Base-by-base conservation (phyloP, 352 stramenopile genomes). In the Halophytophthora polymorphica region DNA sequence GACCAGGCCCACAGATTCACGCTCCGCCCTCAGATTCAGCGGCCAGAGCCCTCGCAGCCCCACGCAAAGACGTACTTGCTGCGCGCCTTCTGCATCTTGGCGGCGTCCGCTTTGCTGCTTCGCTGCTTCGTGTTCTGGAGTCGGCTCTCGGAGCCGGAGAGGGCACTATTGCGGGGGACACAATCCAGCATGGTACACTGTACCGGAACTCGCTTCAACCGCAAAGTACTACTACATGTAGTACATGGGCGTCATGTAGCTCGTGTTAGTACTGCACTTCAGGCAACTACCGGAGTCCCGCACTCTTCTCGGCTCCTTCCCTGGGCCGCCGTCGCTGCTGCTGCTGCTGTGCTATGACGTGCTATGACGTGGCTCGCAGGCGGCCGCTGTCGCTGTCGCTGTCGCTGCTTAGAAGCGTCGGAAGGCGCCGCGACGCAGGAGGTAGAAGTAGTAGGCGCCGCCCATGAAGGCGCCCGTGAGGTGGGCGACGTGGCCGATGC, bases 401-500 rank as follows among this genome's bases (percentile, higher is more conserved):
- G n/a, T 2, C 28, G n/a, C n/a, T 15, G 39, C 29, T 61, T 25
- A 71, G 33, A 71, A 71, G 29, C 58, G 57, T 19, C 58, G 69
- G 45, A 62, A 48, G 10, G 40, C 54, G n/a, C 58, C 43, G 10
- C 58, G 58, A 1, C 58, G 54, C 51, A 65, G 77, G 31, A 89
- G 43, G 48, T 79, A 77, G 43, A 63, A 70, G 56, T 83, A 92
- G 64, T 90, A 92, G 23, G 58, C 55, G 3, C 61, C 74, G 6
- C 81, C 81, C 43, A 75, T 73, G 33, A 77, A 60, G 6, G 83
- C 81, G 21, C 83, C 83, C 14, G 68, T 83, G 14, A 93, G 56
- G 50, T 91, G 81, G 3, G 81, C 81, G 49, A 90, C 77, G 64
- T 90, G 81, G 41, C 78, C 81, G 42, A 90, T 86, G 45, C 71